Evolutionary conservation across 495 filamentous ascomycete genomes (phyloP).

Genomic region (Penicillium lagena): DNA sequence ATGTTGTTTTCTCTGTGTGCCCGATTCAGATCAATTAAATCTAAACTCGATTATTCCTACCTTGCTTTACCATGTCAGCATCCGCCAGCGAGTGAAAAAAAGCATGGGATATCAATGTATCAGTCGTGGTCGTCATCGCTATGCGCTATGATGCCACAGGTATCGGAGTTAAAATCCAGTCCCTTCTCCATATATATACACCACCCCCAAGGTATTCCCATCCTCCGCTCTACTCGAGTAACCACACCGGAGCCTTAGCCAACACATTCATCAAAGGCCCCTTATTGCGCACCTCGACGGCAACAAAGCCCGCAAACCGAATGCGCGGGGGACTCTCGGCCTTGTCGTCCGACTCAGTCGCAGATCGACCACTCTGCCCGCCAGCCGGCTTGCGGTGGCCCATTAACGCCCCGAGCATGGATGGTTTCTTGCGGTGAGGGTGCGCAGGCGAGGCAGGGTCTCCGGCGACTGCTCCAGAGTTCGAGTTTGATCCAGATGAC

Average conservation of each 20-base stretch:
- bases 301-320: slow-evolving; percentile 78
- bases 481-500: slow-evolving; percentile 20
- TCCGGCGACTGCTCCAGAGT: slow-evolving; percentile 9
- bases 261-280: slow-evolving; percentile 67
- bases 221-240: slow-evolving; percentile 34
- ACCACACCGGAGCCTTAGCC: slow-evolving; percentile 86
- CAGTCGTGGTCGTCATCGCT: background rate
- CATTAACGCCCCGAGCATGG: slow-evolving; percentile 46
- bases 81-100: background rate
- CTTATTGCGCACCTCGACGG: slow-evolving; percentile 67
- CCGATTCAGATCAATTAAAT: too few relatives aligned
- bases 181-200: background rate
- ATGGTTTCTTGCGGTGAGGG: slow-evolving; percentile 15
- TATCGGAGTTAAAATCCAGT: too few relatives aligned
- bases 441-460: slow-evolving; percentile 21
- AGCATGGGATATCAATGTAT: slow-evolving; percentile 3
- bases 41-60: background rate
- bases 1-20: too few relatives aligned
- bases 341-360: slow-evolving; percentile 6
- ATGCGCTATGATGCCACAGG: background rate
- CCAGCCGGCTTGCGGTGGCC: slow-evolving; percentile 23
- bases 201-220: background rate
- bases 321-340: slow-evolving; percentile 35
- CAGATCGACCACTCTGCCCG: slow-evolving; percentile 4
- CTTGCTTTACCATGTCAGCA: too few relatives aligned